These are phyloP conservation scores for Tolypocladium inflatum DNA, from an alignment of 2,329 filamentous ascomycete genomes.

Conservation along the genomic window DNA sequence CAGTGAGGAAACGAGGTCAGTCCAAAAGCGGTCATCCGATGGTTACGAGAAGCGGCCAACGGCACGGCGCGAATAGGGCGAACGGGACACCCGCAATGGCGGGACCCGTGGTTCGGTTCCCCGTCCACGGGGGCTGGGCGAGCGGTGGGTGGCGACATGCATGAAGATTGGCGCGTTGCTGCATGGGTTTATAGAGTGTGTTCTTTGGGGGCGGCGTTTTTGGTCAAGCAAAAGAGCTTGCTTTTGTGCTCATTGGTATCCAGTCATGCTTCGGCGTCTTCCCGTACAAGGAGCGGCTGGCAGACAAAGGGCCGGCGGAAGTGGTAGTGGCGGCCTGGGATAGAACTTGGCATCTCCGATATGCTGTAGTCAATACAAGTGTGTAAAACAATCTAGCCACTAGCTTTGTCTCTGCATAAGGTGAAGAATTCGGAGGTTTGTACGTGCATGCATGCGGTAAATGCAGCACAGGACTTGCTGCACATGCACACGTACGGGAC, in stretches of 20 bases:
- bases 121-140: not conserved
- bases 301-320: not conserved
- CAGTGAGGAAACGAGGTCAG: not conserved
- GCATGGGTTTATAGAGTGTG: conserved; percentile 1
- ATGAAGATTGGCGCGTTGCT: conserved; percentile 3
- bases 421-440: not conserved
- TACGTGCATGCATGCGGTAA: not conserved
- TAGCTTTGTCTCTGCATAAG: not conserved
- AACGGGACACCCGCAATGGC: not conserved
- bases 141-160: not conserved
- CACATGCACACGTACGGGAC: not conserved
- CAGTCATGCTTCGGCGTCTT: not conserved
- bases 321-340: not conserved
- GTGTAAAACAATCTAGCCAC: not conserved
- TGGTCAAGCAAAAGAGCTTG: conserved; percentile 1
- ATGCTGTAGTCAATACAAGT: not conserved
- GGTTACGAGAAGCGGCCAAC: not conserved
- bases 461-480: not conserved
- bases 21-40: not conserved
- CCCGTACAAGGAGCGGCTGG: not conserved
- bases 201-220: conserved; percentile 1
- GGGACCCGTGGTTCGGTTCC: not conserved
- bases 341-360: not conserved
- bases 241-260: not conserved
- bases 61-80: not conserved